phyloP scores from a whole-genome alignment of 305 asterid genomes.

The Fraxinus xanthoxyloides region DNA sequence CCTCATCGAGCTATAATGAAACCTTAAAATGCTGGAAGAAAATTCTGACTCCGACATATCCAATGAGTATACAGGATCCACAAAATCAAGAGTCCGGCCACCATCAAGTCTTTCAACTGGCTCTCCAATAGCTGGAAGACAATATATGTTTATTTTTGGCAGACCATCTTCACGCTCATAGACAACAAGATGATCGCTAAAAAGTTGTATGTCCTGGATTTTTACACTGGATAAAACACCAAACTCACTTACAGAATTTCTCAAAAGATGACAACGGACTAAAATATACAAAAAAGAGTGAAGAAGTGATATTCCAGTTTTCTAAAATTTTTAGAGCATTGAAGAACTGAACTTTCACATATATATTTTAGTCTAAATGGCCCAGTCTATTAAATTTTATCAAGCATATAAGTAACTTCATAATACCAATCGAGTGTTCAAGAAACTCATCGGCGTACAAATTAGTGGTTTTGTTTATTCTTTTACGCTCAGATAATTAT shows the following conservation, averaged over 20 bases:
- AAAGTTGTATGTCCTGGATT: slow-evolving; percentile 75
- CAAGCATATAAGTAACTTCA: slow-evolving; percentile 17
- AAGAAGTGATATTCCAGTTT: slow-evolving; percentile 7
- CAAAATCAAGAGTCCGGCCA: slow-evolving; percentile 67
- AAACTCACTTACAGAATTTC: slow-evolving; percentile 22
- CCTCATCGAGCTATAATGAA: slow-evolving; percentile 72
- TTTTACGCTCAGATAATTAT: slow-evolving; percentile 4
- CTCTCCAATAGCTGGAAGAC: slow-evolving; percentile 76
- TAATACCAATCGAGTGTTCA: not conserved
- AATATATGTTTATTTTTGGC: slow-evolving; percentile 57
- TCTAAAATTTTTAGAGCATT: slow-evolving; percentile 11
- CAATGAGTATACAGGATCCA: slow-evolving; percentile 76
- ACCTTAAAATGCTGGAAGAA: slow-evolving; percentile 74
- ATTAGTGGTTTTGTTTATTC: slow-evolving; percentile 4
- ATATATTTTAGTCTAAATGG: slow-evolving; percentile 13
- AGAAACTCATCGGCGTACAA: not conserved
- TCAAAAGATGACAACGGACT: not conserved
- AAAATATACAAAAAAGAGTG: not conserved
- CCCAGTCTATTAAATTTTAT: not conserved
- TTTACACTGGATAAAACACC: slow-evolving; percentile 60
- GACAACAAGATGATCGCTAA: slow-evolving; percentile 71
- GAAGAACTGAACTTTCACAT: slow-evolving; percentile 16
- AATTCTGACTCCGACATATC: slow-evolving; percentile 65
- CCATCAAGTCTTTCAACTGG: slow-evolving; percentile 63
- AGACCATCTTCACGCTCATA: slow-evolving; percentile 81